These are phyloP conservation scores for Eutrema japonicum DNA, from an alignment of 345 rosid species.

Conservation along the genomic window DNA sequence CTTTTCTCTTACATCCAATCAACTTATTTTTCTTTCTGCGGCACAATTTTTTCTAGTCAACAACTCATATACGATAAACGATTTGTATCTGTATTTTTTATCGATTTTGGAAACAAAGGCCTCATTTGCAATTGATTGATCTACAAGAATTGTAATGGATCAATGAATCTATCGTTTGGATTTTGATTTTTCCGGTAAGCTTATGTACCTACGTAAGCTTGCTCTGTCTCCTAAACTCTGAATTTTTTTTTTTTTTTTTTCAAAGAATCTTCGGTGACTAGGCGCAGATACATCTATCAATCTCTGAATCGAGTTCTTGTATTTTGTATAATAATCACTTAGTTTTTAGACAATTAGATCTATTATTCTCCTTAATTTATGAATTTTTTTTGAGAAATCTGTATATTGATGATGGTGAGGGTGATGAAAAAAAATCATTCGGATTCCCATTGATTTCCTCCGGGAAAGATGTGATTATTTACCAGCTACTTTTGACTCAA, in stretches of 20 bases:
- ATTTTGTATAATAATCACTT: neutral
- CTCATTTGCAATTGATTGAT: constrained; percentile 39
- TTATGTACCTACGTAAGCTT: neutral
- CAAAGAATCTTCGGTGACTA: neutral
- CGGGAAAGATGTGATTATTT: constrained; percentile 21
- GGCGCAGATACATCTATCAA: constrained; percentile 19
- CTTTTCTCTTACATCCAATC: too few relatives aligned
- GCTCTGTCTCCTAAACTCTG: constrained; percentile 6
- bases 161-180: constrained; percentile 37
- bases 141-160: constrained; percentile 2
- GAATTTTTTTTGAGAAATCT: neutral
- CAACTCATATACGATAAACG: neutral
- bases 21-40: neutral
- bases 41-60: neutral
- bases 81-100: neutral
- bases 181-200: neutral
- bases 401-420: constrained; percentile 22
- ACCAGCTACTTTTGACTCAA: constrained; percentile 45
- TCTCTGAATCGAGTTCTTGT: neutral
- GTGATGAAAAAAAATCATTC: constrained; percentile 45
- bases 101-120: neutral
- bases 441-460: constrained; percentile 43
- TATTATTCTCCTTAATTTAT: too few relatives aligned
- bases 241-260: neutral
- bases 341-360: neutral